Percentiles rank a stretch among this genome's conserved stretches.
Evolutionary conservation across 441 rosid species (phyloP).

Genomic region (Kokia cookei): DNA sequence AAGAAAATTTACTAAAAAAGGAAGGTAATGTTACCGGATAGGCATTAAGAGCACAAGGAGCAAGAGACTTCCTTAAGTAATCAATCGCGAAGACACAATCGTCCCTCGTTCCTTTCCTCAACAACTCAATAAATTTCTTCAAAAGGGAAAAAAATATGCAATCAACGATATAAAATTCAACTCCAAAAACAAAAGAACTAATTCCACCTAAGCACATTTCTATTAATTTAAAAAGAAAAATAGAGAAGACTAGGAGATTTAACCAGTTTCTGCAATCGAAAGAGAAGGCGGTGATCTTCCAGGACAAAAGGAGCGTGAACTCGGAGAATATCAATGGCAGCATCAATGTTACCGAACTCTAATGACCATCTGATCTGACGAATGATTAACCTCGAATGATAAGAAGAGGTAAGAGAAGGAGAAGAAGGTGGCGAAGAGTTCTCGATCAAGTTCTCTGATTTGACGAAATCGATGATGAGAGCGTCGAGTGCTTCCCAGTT

Average conservation of each 20-base stretch:
- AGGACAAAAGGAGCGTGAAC: conserved; percentile 66
- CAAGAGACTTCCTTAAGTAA: conserved; percentile 75
- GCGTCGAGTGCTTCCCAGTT: conserved; percentile 92
- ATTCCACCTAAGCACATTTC: conserved; percentile 5
- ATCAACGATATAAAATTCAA: neutral
- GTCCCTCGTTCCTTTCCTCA: conserved; percentile 71
- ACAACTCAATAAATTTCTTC: conserved; percentile 86
- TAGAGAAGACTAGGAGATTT: neutral
- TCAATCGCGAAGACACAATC: conserved; percentile 59
- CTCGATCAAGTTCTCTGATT: conserved; percentile 73
- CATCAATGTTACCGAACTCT: conserved; percentile 73
- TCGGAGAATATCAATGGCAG: conserved; percentile 58
- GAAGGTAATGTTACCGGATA: conserved; percentile 54
- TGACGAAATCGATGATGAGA: conserved; percentile 65
- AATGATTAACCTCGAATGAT: conserved; percentile 63
- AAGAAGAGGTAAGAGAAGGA: conserved; percentile 51
- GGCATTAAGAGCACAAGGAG: conserved; percentile 96
- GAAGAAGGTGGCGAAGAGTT: conserved; percentile 36
- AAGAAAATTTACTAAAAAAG: neutral
- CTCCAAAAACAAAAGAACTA: neutral
- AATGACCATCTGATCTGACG: conserved; percentile 70
- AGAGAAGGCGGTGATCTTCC: conserved; percentile 76
- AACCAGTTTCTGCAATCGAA: conserved; percentile 87
- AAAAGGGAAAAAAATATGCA: neutral
- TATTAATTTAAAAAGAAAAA: neutral